These are phyloP conservation scores for Cladochytrium replicatum DNA, from an alignment of 192 early-diverging fungal genomes.

Conservation along the genomic window DNA sequence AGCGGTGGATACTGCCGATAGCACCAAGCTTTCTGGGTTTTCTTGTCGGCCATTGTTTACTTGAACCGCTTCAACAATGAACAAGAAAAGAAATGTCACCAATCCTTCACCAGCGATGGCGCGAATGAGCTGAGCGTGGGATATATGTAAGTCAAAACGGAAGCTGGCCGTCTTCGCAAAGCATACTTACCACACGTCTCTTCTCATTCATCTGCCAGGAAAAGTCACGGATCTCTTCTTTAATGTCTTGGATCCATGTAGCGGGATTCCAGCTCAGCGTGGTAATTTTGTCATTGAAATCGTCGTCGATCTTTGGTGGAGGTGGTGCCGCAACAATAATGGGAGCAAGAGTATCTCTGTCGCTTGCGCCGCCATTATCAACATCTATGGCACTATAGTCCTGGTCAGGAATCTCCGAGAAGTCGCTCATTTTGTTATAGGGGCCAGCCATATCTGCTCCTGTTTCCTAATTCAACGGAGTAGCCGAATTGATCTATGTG, in stretches of 20 bases:
- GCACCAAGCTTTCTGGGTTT: conserved; percentile 35
- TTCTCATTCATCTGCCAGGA: conserved; percentile 42
- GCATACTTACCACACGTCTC: conserved; percentile 37
- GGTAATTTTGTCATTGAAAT: conserved; percentile 11
- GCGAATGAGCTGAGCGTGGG: conserved; percentile 29
- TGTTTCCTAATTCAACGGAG: too few relatives aligned
- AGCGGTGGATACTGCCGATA: conserved; percentile 39
- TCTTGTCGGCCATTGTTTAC: conserved; percentile 47
- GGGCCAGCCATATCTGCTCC: too few relatives aligned
- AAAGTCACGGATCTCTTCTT: conserved; percentile 33
- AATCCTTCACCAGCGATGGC: conserved; percentile 51
- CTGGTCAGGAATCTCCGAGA: too few relatives aligned
- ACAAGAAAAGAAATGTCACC: conserved; percentile 51
- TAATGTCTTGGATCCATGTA: conserved; percentile 39
- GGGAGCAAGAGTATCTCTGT: too few relatives aligned
- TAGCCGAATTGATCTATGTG: too few relatives aligned
- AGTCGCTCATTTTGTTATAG: too few relatives aligned
- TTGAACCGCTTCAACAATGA: conserved; percentile 39
- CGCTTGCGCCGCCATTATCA: too few relatives aligned
- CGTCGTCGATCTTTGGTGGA: too few relatives aligned
- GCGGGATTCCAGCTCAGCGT: conserved; percentile 40
- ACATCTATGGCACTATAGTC: too few relatives aligned
- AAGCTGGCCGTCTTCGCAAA: background rate
- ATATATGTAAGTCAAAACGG: background rate
- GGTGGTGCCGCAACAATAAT: too few relatives aligned